phyloP scores from a whole-genome alignment of 306 rosid species.

The Cucurbita maxima region DNA sequence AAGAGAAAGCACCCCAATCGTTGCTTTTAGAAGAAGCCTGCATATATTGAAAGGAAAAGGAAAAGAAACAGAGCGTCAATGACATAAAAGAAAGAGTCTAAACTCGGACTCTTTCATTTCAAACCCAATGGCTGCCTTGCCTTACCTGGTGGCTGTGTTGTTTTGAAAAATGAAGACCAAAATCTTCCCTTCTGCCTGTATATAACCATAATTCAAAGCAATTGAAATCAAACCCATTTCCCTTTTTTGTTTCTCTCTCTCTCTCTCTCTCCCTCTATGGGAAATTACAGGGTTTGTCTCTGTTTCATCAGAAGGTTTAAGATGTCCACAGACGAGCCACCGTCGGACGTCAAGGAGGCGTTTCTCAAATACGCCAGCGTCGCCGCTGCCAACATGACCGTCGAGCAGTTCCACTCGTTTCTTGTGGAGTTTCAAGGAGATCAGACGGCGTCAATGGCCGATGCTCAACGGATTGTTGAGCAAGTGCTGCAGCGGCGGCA shows the following conservation, averaged over 20 bases:
- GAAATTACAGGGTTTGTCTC: slow-evolving; percentile 78
- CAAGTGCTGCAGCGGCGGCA: slow-evolving; percentile 19
- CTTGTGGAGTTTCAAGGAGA: slow-evolving; percentile 46
- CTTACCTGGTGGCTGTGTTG: not conserved
- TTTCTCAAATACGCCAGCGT: slow-evolving; percentile 31
- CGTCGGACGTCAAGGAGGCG: slow-evolving; percentile 40
- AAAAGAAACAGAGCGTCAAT: not conserved
- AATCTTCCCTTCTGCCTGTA: not conserved
- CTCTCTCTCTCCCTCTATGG: slow-evolving; percentile 15
- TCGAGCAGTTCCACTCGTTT: slow-evolving; percentile 42
- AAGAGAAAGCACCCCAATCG: too few species aligned
- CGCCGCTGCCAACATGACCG: slow-evolving; percentile 22
- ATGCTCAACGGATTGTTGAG: slow-evolving; percentile 25
- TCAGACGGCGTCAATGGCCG: slow-evolving; percentile 16
- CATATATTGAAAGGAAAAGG: too few species aligned
- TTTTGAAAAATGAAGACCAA: not conserved
- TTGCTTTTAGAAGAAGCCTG: too few species aligned
- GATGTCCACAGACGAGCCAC: slow-evolving; percentile 34
- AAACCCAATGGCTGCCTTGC: not conserved
- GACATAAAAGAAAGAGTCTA: not conserved
- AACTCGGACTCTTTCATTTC: not conserved
- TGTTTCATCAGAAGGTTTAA: slow-evolving; percentile 60
- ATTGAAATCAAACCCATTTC: not conserved
- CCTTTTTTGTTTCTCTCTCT: not conserved
- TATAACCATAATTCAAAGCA: not conserved